A percentile compares a stretch with the other conserved stretches of the same genome.
phyloP scores from a whole-genome alignment of 306 rosid species.

The Quercus bicolor region DNA sequence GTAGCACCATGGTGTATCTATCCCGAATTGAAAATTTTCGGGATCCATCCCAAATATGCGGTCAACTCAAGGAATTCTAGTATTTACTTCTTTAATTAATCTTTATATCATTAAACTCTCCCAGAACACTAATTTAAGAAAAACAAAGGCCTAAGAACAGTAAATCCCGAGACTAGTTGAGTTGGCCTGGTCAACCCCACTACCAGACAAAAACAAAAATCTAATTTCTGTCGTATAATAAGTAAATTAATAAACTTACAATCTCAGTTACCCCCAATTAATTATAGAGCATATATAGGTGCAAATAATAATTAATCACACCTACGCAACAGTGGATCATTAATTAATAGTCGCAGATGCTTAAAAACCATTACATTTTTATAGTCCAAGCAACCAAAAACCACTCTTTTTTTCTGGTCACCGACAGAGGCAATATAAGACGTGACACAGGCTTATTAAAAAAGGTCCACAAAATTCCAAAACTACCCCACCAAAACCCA shows the following conservation, averaged over 20 bases:
- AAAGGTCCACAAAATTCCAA: neutral
- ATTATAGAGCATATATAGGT: neutral
- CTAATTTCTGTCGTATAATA: neutral
- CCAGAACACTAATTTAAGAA: too few relatives aligned
- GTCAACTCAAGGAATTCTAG: too few relatives aligned
- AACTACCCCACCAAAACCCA: slow-evolving; percentile 1
- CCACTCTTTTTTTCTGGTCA: neutral
- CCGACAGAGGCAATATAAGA: neutral
- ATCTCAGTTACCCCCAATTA: neutral
- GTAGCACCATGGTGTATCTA: too few relatives aligned
- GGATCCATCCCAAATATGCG: too few relatives aligned
- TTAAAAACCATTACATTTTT: neutral
- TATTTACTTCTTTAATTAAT: too few relatives aligned
- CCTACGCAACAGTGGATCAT: neutral
- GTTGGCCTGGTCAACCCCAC: neutral
- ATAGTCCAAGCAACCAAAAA: neutral
- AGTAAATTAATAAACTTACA: neutral
- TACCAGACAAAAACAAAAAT: neutral
- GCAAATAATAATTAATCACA: neutral
- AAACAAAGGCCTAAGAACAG: too few relatives aligned
- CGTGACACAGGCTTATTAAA: neutral
- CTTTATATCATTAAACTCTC: too few relatives aligned
- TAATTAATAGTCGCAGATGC: neutral
- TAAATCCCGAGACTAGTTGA: neutral
- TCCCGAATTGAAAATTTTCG: too few relatives aligned